These are phyloP conservation scores for Cladosporium cucumerinum DNA, from an alignment of 2,329 filamentous ascomycete genomes.

Conservation along the genomic window DNA sequence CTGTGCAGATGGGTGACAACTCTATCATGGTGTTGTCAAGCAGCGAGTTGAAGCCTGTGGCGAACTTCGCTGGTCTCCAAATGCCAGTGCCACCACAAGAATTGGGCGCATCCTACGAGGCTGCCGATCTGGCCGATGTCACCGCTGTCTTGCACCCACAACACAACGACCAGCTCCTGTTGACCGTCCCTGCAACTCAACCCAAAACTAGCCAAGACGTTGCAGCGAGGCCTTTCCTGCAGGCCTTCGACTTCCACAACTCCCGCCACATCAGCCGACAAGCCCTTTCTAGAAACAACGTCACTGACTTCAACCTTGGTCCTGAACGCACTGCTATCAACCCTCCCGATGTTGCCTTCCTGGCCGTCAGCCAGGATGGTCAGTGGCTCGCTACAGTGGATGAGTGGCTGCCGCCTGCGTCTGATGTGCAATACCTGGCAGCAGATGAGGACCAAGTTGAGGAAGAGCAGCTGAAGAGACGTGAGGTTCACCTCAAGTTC, in stretches of 20 bases:
- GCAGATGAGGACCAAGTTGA: slow-evolving; percentile 35
- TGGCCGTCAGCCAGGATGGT: slow-evolving; percentile 76
- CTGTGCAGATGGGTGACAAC: slow-evolving; percentile 84
- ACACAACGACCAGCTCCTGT: slow-evolving; percentile 40
- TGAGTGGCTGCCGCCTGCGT: slow-evolving; percentile 74
- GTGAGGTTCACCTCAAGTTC: slow-evolving; percentile 84
- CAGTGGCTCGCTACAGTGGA: slow-evolving; percentile 90
- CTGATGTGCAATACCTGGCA: slow-evolving; percentile 62
- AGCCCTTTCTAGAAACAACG: slow-evolving; percentile 81
- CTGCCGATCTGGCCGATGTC: slow-evolving; percentile 7
- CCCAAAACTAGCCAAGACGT: slow-evolving; percentile 35
- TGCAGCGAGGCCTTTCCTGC: slow-evolving; percentile 60
- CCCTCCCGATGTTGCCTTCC: slow-evolving; percentile 72
- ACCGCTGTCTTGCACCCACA: slow-evolving; percentile 42
- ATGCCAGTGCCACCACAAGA: slow-evolving; percentile 40
- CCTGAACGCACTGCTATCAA: slow-evolving; percentile 67
- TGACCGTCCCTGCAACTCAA: slow-evolving; percentile 53
- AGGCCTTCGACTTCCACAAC: slow-evolving; percentile 80
- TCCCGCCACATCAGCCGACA: slow-evolving; percentile 80
- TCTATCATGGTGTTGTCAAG: slow-evolving; percentile 88
- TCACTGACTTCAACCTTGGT: slow-evolving; percentile 74
- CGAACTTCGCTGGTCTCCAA: slow-evolving; percentile 82
- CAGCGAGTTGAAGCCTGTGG: slow-evolving; percentile 77
- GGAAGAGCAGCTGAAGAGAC: slow-evolving; percentile 48
- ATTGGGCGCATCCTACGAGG: slow-evolving; percentile 14